Conservation (phyloP, 768 basidiomycete genomes). For the Lepiota brunneoincarnata region DNA sequence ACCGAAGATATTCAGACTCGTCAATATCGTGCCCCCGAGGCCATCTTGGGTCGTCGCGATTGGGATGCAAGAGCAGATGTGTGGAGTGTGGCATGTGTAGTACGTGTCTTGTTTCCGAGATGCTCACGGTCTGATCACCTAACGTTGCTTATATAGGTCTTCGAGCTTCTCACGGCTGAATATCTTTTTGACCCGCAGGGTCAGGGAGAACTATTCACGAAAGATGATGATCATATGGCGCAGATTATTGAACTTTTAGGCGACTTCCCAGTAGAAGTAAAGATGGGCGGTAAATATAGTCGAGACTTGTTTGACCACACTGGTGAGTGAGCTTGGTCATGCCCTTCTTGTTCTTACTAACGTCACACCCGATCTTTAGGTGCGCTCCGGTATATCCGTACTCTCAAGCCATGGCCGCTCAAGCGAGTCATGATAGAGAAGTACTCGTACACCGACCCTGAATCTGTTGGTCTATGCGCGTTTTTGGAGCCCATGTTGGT, state of each 20-base stretch:
- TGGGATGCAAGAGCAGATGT: slow-evolving; percentile 88
- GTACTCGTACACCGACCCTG: slow-evolving; percentile 64
- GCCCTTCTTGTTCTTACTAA: slow-evolving; percentile 10
- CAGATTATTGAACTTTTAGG: slow-evolving; percentile 92
- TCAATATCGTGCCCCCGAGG: slow-evolving; percentile 93
- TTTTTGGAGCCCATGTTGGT: slow-evolving; percentile 79
- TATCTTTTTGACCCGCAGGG: slow-evolving; percentile 90
- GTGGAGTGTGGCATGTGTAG: slow-evolving; percentile 89
- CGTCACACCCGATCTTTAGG: slow-evolving; percentile 34
- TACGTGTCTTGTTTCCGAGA: slow-evolving; percentile 32
- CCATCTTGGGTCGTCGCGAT: slow-evolving; percentile 81
- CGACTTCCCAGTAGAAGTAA: slow-evolving; percentile 67
- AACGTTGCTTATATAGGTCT: slow-evolving; percentile 43
- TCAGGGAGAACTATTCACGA: slow-evolving; percentile 77
- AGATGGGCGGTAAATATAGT: slow-evolving; percentile 83
- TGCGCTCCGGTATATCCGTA: slow-evolving; percentile 67
- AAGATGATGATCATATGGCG: slow-evolving; percentile 95
- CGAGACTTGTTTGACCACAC: slow-evolving; percentile 79
- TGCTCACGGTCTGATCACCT: not conserved
- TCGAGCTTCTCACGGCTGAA: slow-evolving; percentile 89
- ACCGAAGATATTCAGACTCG: slow-evolving; percentile 97
- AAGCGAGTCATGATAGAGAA: slow-evolving; percentile 87
- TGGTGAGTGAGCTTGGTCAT: slow-evolving; percentile 37
- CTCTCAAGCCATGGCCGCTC: slow-evolving; percentile 79
- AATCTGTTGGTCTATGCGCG: slow-evolving; percentile 56